Evolutionary conservation across 176 grass and related monocot species (phyloP).

Genomic region (Aegilops longissima): DNA sequence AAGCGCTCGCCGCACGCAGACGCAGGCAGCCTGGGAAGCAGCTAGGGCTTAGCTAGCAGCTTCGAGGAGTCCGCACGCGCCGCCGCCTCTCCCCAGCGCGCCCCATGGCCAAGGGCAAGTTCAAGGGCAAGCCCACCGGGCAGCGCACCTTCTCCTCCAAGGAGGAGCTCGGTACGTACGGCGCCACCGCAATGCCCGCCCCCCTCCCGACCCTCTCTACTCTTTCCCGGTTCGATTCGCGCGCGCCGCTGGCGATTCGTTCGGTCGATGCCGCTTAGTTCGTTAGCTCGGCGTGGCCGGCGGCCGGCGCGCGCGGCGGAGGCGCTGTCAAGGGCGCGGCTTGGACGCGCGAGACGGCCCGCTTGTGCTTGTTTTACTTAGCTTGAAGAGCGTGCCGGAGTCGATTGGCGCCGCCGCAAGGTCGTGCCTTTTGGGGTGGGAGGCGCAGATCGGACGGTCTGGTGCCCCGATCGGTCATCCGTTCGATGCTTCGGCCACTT

Average conservation of each 20-base stretch:
- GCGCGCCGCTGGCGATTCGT: background rate
- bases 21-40: background rate
- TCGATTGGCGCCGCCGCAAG: background rate
- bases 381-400: background rate
- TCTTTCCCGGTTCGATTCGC: background rate
- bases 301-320: background rate
- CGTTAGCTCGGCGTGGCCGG: background rate
- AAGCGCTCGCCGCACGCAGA: background rate
- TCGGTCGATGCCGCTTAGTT: background rate
- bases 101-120: conserved; percentile 84
- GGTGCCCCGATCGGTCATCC: background rate
- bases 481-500: background rate
- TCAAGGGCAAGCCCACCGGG: conserved; percentile 91
- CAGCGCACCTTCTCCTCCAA: conserved; percentile 68
- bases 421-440: background rate
- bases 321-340: background rate
- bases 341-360: no score
- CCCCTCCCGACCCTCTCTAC: background rate
- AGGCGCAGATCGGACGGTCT: background rate
- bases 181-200: background rate
- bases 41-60: conserved; percentile 13
- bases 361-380: no score
- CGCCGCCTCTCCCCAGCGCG: background rate
- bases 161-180: conserved; percentile 75
- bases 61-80: background rate